These are phyloP conservation scores for Inga oerstediana DNA, from an alignment of 306 rosid genomes.

Conservation along the genomic window DNA sequence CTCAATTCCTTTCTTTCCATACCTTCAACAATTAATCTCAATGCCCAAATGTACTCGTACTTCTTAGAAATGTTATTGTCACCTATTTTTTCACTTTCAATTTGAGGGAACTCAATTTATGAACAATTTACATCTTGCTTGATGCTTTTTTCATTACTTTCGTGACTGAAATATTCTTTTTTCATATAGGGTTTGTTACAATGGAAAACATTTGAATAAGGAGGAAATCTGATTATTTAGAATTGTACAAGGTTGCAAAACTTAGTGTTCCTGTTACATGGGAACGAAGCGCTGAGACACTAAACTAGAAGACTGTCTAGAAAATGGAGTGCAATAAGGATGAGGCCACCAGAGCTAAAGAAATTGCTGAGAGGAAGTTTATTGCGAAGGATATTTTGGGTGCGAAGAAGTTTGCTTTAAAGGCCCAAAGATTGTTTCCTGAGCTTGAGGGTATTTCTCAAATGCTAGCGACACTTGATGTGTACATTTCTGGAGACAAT, in stretches of 20 bases:
- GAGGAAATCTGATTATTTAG: slow-evolving; percentile 26
- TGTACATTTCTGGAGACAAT: slow-evolving; percentile 55
- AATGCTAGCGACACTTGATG: slow-evolving; percentile 63
- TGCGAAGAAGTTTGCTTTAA: slow-evolving; percentile 70
- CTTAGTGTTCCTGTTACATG: slow-evolving; percentile 32
- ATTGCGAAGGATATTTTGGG: slow-evolving; percentile 54
- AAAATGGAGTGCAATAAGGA: slow-evolving; percentile 76
- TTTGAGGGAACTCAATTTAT: slow-evolving; percentile 25
- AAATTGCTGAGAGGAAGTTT: slow-evolving; percentile 67
- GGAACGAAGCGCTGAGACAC: slow-evolving; percentile 24
- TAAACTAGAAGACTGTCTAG: slow-evolving; percentile 7
- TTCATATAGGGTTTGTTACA: slow-evolving; percentile 32
- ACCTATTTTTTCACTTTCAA: slow-evolving; percentile 20
- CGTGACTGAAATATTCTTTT: slow-evolving; percentile 15
- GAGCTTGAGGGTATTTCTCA: slow-evolving; percentile 67
- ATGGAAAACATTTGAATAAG: slow-evolving; percentile 12
- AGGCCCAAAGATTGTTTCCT: slow-evolving; percentile 67
- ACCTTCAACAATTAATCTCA: not conserved
- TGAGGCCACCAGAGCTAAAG: slow-evolving; percentile 70
- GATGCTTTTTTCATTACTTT: slow-evolving; percentile 4
- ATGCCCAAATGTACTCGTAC: not conserved
- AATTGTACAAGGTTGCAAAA: slow-evolving; percentile 20
- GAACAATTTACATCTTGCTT: not conserved
- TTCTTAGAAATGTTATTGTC: not conserved
- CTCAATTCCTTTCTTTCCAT: not conserved